Evolutionary conservation across 2,329 filamentous ascomycete species (phyloP).

Genomic region (Curvularia lunata): DNA sequence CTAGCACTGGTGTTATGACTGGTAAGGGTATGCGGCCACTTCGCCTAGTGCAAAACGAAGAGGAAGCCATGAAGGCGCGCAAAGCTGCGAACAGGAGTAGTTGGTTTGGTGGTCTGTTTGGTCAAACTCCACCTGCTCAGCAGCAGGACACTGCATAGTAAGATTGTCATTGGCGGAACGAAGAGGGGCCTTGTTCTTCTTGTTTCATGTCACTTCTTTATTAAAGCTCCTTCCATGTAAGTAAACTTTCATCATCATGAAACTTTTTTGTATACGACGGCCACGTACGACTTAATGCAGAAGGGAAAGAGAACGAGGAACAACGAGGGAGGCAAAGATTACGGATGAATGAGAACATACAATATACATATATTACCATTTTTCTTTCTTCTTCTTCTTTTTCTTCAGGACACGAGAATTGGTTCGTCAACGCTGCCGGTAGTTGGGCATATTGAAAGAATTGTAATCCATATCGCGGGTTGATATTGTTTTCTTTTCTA

Average conservation of each 20-base stretch:
- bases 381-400: neutral
- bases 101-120: constrained; percentile 57
- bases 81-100: constrained; percentile 55
- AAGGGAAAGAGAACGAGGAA: constrained; percentile 2
- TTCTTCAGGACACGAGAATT: neutral
- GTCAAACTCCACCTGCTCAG: constrained; percentile 37
- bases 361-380: neutral
- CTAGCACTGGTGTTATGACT: constrained; percentile 52
- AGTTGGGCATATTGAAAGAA: neutral
- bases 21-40: constrained; percentile 80
- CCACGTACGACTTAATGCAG: constrained; percentile 16
- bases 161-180: neutral
- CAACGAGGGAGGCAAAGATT: neutral
- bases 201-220: neutral
- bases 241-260: constrained; percentile 7
- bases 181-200: neutral
- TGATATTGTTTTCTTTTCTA: neutral
- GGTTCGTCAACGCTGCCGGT: neutral
- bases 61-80: constrained; percentile 46
- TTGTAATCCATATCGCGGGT: neutral
- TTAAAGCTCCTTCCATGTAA: constrained; percentile 4
- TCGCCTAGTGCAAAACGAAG: constrained; percentile 78
- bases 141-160: constrained; percentile 22
- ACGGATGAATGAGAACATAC: neutral
- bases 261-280: constrained; percentile 11